These are phyloP conservation scores for Lactarius deliciosus DNA, from an alignment of 768 basidiomycete species.

Conservation along the genomic window DNA sequence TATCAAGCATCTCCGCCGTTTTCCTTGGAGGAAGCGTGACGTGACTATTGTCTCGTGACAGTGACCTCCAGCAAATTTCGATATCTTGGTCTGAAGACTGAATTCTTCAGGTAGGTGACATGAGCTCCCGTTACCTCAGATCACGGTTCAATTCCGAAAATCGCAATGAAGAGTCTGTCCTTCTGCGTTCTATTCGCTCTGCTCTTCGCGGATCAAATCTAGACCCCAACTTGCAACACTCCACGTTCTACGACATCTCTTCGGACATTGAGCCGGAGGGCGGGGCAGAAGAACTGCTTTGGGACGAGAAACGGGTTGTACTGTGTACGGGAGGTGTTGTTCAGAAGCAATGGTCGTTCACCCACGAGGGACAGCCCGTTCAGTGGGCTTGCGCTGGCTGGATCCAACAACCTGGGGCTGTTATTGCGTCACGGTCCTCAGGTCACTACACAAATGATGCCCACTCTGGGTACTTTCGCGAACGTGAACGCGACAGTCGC, in stretches of 20 bases:
- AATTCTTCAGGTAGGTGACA: background rate
- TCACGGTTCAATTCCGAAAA: slow-evolving; percentile 13
- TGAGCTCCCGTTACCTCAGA: slow-evolving; percentile 23
- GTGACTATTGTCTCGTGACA: background rate
- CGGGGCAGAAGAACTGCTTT: slow-evolving; percentile 59
- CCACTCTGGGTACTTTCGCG: slow-evolving; percentile 32
- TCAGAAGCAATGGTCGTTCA: slow-evolving; percentile 70
- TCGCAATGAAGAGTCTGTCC: slow-evolving; percentile 36
- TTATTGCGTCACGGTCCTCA: slow-evolving; percentile 34
- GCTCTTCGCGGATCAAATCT: slow-evolving; percentile 51
- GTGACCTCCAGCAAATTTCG: too few relatives aligned
- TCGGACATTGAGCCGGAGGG: slow-evolving; percentile 35
- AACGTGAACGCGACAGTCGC: slow-evolving; percentile 32
- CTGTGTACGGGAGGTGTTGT: slow-evolving; percentile 68
- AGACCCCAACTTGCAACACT: slow-evolving; percentile 13
- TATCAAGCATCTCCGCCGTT: slow-evolving; percentile 45
- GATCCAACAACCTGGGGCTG: slow-evolving; percentile 52
- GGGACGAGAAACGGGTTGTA: slow-evolving; percentile 64
- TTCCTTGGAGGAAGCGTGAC: background rate
- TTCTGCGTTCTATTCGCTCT: slow-evolving; percentile 58
- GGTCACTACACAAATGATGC: slow-evolving; percentile 35
- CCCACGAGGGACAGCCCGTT: slow-evolving; percentile 66
- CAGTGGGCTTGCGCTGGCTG: slow-evolving; percentile 80
- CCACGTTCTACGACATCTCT: slow-evolving; percentile 11
- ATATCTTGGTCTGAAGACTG: background rate